A percentile compares a stretch with the other conserved stretches of the same genome.
phyloP scores from a whole-genome alignment of 192 early-diverging fungal species.

The Geosiphon pyriformis region DNA sequence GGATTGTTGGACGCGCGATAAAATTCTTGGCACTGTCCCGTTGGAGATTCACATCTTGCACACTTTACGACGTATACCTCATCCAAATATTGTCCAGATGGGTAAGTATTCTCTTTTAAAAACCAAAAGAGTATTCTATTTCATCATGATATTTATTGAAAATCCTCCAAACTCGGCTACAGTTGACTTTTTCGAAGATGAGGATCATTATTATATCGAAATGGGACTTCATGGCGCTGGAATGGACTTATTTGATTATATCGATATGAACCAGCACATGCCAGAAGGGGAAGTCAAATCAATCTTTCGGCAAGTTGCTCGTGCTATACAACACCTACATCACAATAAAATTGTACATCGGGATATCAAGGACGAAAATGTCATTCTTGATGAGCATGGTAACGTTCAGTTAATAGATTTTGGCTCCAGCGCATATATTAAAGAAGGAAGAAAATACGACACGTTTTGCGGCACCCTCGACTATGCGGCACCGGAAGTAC shows the following conservation, averaged over 20 bases:
- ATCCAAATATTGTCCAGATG: conserved; percentile 50
- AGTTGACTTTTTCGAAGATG: conserved; percentile 73
- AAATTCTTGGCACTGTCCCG: conserved; percentile 61
- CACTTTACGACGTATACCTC: conserved; percentile 48
- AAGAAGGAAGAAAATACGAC: conserved; percentile 51
- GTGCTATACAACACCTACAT: conserved; percentile 57
- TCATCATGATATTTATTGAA: no score
- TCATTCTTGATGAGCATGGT: conserved; percentile 57
- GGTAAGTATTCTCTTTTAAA: conserved; percentile 27
- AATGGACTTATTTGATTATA: conserved; percentile 67
- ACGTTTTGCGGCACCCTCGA: conserved; percentile 70
- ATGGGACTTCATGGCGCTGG: conserved; percentile 54
- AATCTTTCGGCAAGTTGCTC: conserved; percentile 55
- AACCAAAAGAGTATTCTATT: no score
- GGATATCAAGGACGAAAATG: conserved; percentile 90
- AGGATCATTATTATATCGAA: conserved; percentile 63
- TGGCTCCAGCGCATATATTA: conserved; percentile 63
- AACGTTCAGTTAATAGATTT: conserved; percentile 79
- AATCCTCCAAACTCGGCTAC: no score
- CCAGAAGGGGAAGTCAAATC: conserved; percentile 45
- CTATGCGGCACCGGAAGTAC: conserved; percentile 70
- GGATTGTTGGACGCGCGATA: conserved; percentile 64
- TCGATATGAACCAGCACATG: conserved; percentile 56
- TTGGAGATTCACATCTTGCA: conserved; percentile 73
- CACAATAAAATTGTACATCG: conserved; percentile 65